Base-by-base conservation (phyloP, 2,329 filamentous ascomycete species). In the Thielaviopsis musarum region DNA sequence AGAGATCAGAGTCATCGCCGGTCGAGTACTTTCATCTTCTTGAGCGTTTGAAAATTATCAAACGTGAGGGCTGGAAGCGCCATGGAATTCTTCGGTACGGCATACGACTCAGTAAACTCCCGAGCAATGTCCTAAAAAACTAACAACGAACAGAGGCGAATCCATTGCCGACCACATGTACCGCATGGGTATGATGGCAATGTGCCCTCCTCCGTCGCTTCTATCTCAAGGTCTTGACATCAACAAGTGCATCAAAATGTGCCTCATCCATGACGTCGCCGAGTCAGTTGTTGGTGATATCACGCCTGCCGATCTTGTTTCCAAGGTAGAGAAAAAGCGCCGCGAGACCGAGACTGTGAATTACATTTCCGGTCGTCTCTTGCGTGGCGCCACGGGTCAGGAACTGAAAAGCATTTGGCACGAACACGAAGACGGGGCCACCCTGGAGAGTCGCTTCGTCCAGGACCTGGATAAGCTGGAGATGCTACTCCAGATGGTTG, bases 101-200 rank as follows among this genome's bases (percentile, higher is more conserved):
- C 34, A 30, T 26, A 26, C 30, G 13, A 17, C 24, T 22, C n/a
- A 54, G 17, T 22, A 5, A 28, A 22, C 26, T 10, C 13, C 10
- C 17, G n/a, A 49, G 30, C 1, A 7, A 30, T 17, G 49, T 21
- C 21, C 17, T 49, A 7, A 10, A 49, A 45, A n/a, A 26, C 48
- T 41, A 22, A 12, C 19, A n/a, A 38, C 52, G 38, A 3, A 5
- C 63, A 83, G 79, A 60, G 87, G 88, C 70, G 93, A 98, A 72
- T 95, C 89, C 1, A 96, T 98, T 68, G 81, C 88, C 58, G 93
- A 98, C 74, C 93, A 98, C 78, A 98, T 98, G 93, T 98, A 97
- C 73, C 90, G 93, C 73, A 98, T 98, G 93, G 89, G 90, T 57
- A 81, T 98, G 66, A 89, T 98, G 71, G 90, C 88, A 64, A 88